A percentile compares a stretch with the other conserved stretches of the same genome.
Evolutionary conservation across 192 early-diverging fungal genomes (phyloP).

Genomic region (Backusella macrospora): DNA sequence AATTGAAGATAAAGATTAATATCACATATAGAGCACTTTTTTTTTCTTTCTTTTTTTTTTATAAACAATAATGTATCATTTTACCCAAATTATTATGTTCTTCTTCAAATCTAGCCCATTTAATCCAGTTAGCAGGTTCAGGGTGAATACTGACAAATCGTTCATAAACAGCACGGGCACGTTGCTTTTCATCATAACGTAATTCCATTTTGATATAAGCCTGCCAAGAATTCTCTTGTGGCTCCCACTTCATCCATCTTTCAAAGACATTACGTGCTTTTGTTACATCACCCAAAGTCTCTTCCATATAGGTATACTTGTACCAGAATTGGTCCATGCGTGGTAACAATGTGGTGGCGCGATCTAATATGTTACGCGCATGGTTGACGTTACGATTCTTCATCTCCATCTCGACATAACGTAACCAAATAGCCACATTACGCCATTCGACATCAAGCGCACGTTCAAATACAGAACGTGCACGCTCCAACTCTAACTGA

Average conservation of each 20-base stretch:
- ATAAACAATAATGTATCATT: neutral
- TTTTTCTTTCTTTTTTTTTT: neutral
- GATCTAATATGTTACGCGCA: slow-evolving; percentile 94
- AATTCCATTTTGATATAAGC: slow-evolving; percentile 95
- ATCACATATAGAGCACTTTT: neutral
- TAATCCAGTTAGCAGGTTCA: slow-evolving; percentile 93
- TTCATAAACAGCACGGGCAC: slow-evolving; percentile 79
- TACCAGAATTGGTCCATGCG: slow-evolving; percentile 86
- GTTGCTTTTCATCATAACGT: slow-evolving; percentile 82
- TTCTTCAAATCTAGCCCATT: slow-evolving; percentile 97
- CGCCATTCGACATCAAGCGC: slow-evolving; percentile 89
- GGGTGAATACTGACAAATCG: slow-evolving; percentile 90
- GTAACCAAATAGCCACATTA: slow-evolving; percentile 86
- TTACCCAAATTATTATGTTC: slow-evolving; percentile 69
- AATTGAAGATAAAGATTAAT: slow-evolving; percentile 5
- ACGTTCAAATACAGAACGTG: slow-evolving; percentile 89
- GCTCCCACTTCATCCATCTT: slow-evolving; percentile 99
- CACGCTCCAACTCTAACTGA: slow-evolving; percentile 84
- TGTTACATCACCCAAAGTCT: slow-evolving; percentile 87
- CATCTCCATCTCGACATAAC: slow-evolving; percentile 98
- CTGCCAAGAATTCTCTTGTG: slow-evolving; percentile 87
- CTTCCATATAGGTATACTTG: slow-evolving; percentile 99
- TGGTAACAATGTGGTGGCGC: slow-evolving; percentile 87
- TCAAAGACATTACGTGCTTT: slow-evolving; percentile 94
- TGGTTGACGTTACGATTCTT: slow-evolving; percentile 92